These are phyloP conservation scores for Pisolithus sp. DNA, from an alignment of 768 basidiomycete genomes.

Conservation along the genomic window DNA sequence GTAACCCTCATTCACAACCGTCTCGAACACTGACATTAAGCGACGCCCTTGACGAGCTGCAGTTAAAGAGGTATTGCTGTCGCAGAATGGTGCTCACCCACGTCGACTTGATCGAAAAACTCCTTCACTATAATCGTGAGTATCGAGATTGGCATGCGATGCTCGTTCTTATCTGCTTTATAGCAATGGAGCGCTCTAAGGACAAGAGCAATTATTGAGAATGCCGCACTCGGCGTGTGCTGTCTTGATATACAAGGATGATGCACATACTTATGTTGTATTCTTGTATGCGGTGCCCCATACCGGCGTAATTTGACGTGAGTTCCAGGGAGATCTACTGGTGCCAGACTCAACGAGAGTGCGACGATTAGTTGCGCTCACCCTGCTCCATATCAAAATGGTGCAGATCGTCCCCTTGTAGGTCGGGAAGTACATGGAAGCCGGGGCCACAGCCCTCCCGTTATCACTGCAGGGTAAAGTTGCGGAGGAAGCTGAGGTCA, in stretches of 20 bases:
- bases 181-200: constrained; percentile 30
- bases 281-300: too few relatives aligned
- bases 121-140: constrained; percentile 90
- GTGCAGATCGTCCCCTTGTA: too few relatives aligned
- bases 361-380: too few relatives aligned
- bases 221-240: not conserved
- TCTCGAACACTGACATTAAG: constrained; percentile 31
- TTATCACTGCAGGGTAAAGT: too few relatives aligned
- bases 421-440: too few relatives aligned
- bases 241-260: not conserved
- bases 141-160: constrained; percentile 11
- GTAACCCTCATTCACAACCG: not conserved
- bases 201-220: constrained; percentile 18
- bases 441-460: too few relatives aligned
- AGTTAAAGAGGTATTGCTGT: constrained; percentile 93
- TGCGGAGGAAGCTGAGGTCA: too few relatives aligned
- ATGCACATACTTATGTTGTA: not conserved
- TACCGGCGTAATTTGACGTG: not conserved
- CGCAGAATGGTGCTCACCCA: constrained; percentile 96
- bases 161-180: not conserved
- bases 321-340: not conserved
- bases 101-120: constrained; percentile 95
- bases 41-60: constrained; percentile 83
- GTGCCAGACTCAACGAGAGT: too few relatives aligned
- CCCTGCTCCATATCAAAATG: too few relatives aligned